Base-by-base conservation (phyloP, 1,139 yeast genomes). In the Taphrina sp. region DNA sequence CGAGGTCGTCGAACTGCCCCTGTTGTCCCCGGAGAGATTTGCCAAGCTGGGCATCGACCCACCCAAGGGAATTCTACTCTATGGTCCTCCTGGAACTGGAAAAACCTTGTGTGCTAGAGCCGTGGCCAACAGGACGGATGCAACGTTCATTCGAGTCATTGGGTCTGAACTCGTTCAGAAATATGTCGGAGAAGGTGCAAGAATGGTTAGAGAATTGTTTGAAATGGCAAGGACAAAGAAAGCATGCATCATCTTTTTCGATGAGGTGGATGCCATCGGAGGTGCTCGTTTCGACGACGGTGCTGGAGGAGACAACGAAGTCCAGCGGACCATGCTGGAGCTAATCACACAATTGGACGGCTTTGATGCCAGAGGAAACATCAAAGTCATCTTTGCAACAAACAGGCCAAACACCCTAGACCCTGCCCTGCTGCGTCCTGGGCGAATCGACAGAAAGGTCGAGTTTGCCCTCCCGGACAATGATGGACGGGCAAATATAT, bases 21-120 rank as follows among this genome's bases (percentile, higher is more conserved):
- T 92, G 63, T 75, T 92, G 62, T 85, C 95, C 14, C 98, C 98
- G 31, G 98, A 92, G 72, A 78, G 98, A 67, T 92, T 92, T 71
- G 97, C 90, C 60, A 88, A 86, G 65, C 78, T 92, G 61, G 98
- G 98, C 58, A 92, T 92, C 68, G 98, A 92, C 70, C 98, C 98
- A 45, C 98, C 98, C 58, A 92, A 92, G 74, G 98, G 98, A 67
- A 89, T 92, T 62, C 75, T 92, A 65, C 76, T 92, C 56, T 92
- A 92, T 69, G 98, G 98, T 0, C 98, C 98, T 16, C 98, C 98
- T 47, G 98, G 98, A 65, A 92, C 98, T 1, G 98, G 98, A 70
- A 92, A 92, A 70, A 92, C 98, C 0, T 75, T 92, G 59, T 92
- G 97, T 76, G 98, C 98, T 0, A 80, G 98, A 68, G 98, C 98